A percentile compares a stretch with the other conserved stretches of the same genome.
phyloP scores from a whole-genome alignment of 179 eudicot species.

The Spinacia oleracea region DNA sequence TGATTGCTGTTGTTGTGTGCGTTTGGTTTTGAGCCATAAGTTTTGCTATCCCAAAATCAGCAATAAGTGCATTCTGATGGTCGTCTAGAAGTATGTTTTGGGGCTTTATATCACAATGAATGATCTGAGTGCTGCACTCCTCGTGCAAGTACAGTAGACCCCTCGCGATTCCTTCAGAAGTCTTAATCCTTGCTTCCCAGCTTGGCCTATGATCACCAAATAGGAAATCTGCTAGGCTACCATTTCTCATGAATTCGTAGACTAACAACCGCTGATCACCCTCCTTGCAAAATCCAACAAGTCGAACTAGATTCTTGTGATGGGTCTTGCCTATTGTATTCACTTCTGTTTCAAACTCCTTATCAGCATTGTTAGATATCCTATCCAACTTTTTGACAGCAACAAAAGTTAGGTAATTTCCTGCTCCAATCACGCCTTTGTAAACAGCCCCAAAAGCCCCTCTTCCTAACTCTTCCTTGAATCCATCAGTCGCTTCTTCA shows the following conservation, averaged over 20 bases:
- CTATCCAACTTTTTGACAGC: conserved; percentile 40
- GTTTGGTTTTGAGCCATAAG: conserved; percentile 38
- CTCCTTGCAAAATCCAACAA: conserved; percentile 46
- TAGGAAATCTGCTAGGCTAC: conserved; percentile 37
- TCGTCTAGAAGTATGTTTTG: conserved; percentile 49
- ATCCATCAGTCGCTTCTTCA: conserved; percentile 34
- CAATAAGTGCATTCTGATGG: conserved; percentile 29
- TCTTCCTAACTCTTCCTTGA: conserved; percentile 34
- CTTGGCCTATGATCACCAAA: conserved; percentile 31
- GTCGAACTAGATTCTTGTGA: conserved; percentile 47
- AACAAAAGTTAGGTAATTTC: neutral
- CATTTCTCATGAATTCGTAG: conserved; percentile 47
- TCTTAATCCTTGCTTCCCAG: conserved; percentile 34
- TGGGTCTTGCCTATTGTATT: conserved; percentile 48
- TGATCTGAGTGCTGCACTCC: conserved; percentile 48
- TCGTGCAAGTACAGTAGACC: conserved; percentile 49
- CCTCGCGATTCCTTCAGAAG: conserved; percentile 37
- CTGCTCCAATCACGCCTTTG: conserved; percentile 23
- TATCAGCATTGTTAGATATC: conserved; percentile 20
- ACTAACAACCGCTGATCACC: conserved; percentile 40
- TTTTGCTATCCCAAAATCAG: conserved; percentile 54
- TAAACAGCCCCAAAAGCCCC: conserved; percentile 41
- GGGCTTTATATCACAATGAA: conserved; percentile 60
- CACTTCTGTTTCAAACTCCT: conserved; percentile 43
- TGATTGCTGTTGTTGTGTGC: conserved; percentile 35